Evolutionary conservation across 1,284 basidiomycete genomes (phyloP), one percentile per base, ranked within the genome.

Genomic region (Ganoderma sp.): DNA sequence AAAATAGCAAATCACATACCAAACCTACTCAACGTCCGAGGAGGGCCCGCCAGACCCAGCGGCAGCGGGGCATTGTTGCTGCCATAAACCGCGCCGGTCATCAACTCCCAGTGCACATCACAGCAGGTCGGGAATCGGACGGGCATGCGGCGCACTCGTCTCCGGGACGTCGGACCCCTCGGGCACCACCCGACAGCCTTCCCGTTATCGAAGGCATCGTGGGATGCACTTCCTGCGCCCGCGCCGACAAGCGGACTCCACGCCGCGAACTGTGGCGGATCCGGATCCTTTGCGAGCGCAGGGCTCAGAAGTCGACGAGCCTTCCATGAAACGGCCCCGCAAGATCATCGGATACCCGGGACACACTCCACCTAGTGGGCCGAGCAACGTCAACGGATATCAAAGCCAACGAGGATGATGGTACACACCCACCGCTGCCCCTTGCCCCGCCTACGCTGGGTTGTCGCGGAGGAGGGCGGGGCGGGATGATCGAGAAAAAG

Each of bases 201-300:
- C 48, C 57, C 42, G 28, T 58, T 50, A 17, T 25, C 25, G 43
- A n/a, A 15, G 45, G 63, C 54, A 58, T 14, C 42, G 17, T 45
- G 39, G 34, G 25, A 32, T 58, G 57, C 57, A 28, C 57, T 32
- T 32, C 48, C 17, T 17, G 48, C 58, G 58, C 58, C n/a, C 39
- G 14, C 15, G 37, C 9, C 19, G n/a, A 19, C 25, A 25, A 12
- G 42, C 25, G 25, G 34, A 10, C 39, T 9, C 28, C 28, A 56
- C 60, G 10, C 41, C 56, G 70, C 68, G 68, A 68, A 42, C 62
- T 42, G 70, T 63, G 68, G 70, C 70, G 68, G 68, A 69, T 71
- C 66, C 68, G 25, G 25, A 28, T 28, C 25, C 25, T 54, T 61
- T 25, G 22, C 59, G 32, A n/a, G 12, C 22, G 22, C 7, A 19